Percentiles rank a stretch among this genome's conserved stretches.
Evolutionary conservation across 2,329 filamentous ascomycete genomes (phyloP).

Genomic region (Phaeoacremonium minimum): DNA sequence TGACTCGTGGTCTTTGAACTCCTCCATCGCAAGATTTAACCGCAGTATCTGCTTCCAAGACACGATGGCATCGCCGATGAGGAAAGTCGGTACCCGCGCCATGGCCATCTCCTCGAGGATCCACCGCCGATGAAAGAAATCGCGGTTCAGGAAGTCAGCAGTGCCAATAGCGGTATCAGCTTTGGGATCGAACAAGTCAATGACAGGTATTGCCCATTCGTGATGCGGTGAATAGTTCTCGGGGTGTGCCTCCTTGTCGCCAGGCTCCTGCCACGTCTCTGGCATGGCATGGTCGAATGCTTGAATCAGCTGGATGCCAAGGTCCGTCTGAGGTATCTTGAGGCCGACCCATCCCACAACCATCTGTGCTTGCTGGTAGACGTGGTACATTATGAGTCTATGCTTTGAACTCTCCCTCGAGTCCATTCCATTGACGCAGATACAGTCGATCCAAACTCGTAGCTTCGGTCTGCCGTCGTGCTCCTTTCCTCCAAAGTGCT

Average conservation of each 20-base stretch:
- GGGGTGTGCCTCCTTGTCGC: constrained; percentile 23
- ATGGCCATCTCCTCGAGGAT: constrained; percentile 29
- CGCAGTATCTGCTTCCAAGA: constrained; percentile 28
- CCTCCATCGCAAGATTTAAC: constrained; percentile 27
- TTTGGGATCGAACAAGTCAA: no score
- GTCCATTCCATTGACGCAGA: constrained; percentile 17
- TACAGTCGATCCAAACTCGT: constrained; percentile 17
- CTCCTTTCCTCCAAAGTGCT: not conserved
- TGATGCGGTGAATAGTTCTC: constrained; percentile 26
- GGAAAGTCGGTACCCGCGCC: constrained; percentile 20
- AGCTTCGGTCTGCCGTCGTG: not conserved
- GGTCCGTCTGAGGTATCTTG: constrained; percentile 8
- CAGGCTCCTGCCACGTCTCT: constrained; percentile 23
- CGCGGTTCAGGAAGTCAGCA: constrained; percentile 22
- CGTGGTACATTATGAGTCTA: constrained; percentile 14
- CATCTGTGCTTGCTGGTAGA: constrained; percentile 15
- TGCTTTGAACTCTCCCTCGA: constrained; percentile 14
- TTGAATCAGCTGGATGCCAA: constrained; percentile 2
- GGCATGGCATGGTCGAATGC: constrained; percentile 22
- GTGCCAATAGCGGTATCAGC: constrained; percentile 16
- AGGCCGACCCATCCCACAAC: constrained; percentile 18
- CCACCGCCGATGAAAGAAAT: constrained; percentile 29
- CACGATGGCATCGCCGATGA: constrained; percentile 28
- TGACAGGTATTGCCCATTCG: constrained; percentile 21
- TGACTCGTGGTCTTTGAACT: constrained; percentile 24